These are phyloP conservation scores for Rutstroemia sp. DNA, from an alignment of 2,329 filamentous ascomycete genomes.

Conservation along the genomic window DNA sequence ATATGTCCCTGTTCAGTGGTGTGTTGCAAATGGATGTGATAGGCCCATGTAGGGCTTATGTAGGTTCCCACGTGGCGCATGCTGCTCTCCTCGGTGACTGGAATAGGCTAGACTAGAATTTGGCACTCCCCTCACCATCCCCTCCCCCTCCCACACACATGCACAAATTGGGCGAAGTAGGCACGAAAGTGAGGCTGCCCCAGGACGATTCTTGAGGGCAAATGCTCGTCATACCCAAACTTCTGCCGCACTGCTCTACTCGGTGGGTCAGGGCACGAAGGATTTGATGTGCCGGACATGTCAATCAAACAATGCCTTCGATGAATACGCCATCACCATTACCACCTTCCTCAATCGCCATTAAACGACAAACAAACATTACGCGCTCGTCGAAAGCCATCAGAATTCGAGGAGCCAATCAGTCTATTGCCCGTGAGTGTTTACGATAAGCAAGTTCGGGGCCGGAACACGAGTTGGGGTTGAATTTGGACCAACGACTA, in stretches of 20 bases:
- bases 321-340: neutral
- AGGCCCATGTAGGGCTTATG: neutral
- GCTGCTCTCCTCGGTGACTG: neutral
- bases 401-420: neutral
- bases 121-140: too few relatives aligned
- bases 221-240: neutral
- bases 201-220: conserved; percentile 1
- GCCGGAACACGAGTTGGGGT: neutral
- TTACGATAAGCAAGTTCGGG: neutral
- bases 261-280: neutral
- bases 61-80: neutral
- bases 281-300: neutral
- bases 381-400: neutral
- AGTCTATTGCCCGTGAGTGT: neutral
- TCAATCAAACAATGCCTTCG: neutral
- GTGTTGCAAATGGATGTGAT: neutral
- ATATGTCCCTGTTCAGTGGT: neutral
- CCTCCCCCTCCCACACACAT: neutral
- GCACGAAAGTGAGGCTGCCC: conserved; percentile 10
- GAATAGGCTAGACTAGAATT: neutral
- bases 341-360: neutral
- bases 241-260: neutral
- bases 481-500: neutral
- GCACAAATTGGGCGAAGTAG: conserved; percentile 1
- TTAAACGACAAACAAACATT: neutral